phyloP scores from a whole-genome alignment of 2,329 filamentous ascomycete genomes.

The Epichloe scottii region DNA sequence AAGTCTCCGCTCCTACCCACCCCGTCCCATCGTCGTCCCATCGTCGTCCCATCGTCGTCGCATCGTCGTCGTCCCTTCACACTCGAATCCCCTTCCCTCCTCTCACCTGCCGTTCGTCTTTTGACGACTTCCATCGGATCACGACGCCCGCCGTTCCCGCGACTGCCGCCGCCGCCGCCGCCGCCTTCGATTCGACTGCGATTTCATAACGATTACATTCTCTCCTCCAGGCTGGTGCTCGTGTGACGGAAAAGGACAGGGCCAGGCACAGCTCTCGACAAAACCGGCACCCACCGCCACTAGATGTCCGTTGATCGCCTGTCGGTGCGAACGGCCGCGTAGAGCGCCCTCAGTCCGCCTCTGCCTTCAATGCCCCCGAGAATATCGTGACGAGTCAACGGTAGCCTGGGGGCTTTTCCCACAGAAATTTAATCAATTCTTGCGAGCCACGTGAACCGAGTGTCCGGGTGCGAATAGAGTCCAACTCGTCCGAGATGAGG shows the following conservation, averaged over 20 bases:
- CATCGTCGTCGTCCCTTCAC: no score
- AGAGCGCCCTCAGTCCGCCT: background rate
- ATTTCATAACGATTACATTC: background rate
- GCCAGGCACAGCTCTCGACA: no score
- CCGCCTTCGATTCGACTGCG: background rate
- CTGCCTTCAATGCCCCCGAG: conserved; percentile 2
- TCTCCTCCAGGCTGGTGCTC: background rate
- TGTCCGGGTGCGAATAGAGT: background rate
- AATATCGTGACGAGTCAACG: background rate
- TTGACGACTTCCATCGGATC: background rate
- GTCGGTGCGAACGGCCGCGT: background rate
- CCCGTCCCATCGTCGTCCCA: no score
- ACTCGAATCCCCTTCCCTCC: background rate
- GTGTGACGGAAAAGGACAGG: background rate
- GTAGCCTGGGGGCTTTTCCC: background rate
- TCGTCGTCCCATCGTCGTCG: no score
- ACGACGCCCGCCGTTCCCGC: background rate
- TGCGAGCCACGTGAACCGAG: background rate
- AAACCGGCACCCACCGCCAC: background rate
- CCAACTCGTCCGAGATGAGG: conserved; percentile 3
- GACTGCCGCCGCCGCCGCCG: background rate
- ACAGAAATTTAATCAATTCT: background rate
- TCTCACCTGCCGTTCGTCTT: background rate
- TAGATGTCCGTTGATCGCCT: background rate
- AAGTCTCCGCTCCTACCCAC: no score